Evolutionary conservation across 192 early-diverging fungal species (phyloP).

Genomic region (Chytriomyces confervae): DNA sequence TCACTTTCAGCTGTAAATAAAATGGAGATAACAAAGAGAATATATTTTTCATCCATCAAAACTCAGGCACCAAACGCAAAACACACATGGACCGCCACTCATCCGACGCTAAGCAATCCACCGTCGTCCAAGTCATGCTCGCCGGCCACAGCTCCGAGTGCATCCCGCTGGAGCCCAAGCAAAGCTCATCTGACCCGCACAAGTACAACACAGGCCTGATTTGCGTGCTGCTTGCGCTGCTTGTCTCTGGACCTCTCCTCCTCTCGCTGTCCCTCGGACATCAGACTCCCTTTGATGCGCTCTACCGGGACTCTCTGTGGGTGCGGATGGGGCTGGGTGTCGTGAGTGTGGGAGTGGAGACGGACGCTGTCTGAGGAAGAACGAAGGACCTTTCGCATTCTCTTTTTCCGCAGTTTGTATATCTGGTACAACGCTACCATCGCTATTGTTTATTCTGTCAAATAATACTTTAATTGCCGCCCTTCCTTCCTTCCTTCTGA

Average conservation of each 20-base stretch:
- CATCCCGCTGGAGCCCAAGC: no score
- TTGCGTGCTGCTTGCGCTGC: background rate
- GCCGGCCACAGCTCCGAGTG: no score
- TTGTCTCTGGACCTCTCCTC: background rate
- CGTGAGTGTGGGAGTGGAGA: background rate
- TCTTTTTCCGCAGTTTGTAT: background rate
- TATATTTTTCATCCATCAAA: no score
- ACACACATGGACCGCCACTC: no score
- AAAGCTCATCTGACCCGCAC: background rate
- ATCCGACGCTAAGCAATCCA: no score
- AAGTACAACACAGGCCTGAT: background rate
- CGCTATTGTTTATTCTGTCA: background rate
- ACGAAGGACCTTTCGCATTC: background rate
- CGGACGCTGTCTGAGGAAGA: background rate
- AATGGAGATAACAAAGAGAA: no score
- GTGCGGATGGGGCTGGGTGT: background rate
- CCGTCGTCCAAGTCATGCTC: no score
- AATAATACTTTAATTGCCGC: background rate
- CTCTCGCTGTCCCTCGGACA: background rate
- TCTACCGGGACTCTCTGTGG: background rate
- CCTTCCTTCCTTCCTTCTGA: background rate
- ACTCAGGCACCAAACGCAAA: no score
- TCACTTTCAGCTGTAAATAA: no score
- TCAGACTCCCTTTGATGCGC: background rate
- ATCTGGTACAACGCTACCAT: background rate